These are phyloP conservation scores for Verticillium albo-atrum DNA, from an alignment of 2,329 filamentous ascomycete species.

Conservation along the genomic window DNA sequence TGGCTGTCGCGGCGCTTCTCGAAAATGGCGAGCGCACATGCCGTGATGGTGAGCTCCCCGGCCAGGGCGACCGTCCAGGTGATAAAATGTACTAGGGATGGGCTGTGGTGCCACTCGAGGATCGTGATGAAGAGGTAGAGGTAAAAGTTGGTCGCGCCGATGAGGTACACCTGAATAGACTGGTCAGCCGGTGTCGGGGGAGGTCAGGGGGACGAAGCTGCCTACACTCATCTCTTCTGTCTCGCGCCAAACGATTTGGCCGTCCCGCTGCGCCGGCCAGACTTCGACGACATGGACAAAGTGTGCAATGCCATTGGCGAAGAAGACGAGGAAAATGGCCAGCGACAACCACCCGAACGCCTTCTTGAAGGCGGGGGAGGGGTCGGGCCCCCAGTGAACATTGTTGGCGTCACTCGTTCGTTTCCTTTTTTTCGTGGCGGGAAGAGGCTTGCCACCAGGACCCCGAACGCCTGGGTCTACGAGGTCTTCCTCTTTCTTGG, in stretches of 20 bases:
- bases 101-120: slow-evolving; percentile 76
- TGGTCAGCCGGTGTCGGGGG: neutral
- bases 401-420: slow-evolving; percentile 16
- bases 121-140: slow-evolving; percentile 81
- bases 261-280: neutral
- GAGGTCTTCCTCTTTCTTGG: slow-evolving; percentile 40
- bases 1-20: slow-evolving; percentile 45
- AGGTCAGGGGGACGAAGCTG: slow-evolving; percentile 7
- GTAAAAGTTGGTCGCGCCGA: slow-evolving; percentile 83
- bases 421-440: slow-evolving; percentile 56
- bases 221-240: slow-evolving; percentile 72
- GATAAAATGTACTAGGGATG: slow-evolving; percentile 72
- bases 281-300: slow-evolving; percentile 8
- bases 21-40: slow-evolving; percentile 64
- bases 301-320: slow-evolving; percentile 64
- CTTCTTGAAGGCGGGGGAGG: slow-evolving; percentile 55
- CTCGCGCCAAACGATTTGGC: slow-evolving; percentile 68
- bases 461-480: slow-evolving; percentile 54
- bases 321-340: slow-evolving; percentile 67
- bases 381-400: slow-evolving; percentile 34
- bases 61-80: slow-evolving; percentile 73
- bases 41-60: slow-evolving; percentile 69
- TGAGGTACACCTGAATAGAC: slow-evolving; percentile 68
- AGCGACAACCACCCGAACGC: slow-evolving; percentile 73
- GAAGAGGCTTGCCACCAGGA: slow-evolving; percentile 85